A percentile compares a stretch with the other conserved stretches of the same genome.
phyloP scores from a whole-genome alignment of 2,329 filamentous ascomycete species.

The Cercospora citrullina region DNA sequence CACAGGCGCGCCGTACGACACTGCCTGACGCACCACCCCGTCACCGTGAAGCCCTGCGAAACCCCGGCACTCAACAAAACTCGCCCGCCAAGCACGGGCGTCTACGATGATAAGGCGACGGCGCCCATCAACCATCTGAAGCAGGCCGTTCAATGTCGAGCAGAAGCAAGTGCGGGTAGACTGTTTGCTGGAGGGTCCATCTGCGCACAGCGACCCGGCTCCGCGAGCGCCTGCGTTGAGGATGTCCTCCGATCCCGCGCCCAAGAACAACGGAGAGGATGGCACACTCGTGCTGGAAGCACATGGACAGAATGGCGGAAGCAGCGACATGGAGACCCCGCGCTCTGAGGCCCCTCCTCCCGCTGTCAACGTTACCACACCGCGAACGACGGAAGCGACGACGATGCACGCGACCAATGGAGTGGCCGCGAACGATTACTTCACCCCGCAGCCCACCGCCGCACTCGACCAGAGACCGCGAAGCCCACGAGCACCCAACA shows the following conservation, averaged over 20 bases:
- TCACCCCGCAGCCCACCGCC: conserved; percentile 14
- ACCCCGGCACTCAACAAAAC: conserved; percentile 20
- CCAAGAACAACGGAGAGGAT: conserved; percentile 19
- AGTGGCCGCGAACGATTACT: conserved; percentile 14
- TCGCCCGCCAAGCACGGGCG: conserved; percentile 12
- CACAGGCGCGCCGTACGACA: background rate
- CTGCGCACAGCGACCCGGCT: conserved; percentile 11
- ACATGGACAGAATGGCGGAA: conserved; percentile 17
- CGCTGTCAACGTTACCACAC: conserved; percentile 29
- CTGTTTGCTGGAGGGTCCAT: conserved; percentile 17
- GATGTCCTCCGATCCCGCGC: conserved; percentile 29
- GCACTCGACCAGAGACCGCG: background rate
- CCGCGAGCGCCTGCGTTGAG: conserved; percentile 15
- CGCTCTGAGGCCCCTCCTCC: conserved; percentile 44
- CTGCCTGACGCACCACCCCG: background rate
- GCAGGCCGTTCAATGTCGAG: conserved; percentile 33
- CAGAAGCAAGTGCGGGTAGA: conserved; percentile 36
- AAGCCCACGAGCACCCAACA: background rate
- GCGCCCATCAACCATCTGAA: conserved; percentile 15
- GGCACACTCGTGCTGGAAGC: background rate
- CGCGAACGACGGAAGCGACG: conserved; percentile 21
- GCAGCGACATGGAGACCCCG: conserved; percentile 41
- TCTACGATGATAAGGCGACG: conserved; percentile 28
- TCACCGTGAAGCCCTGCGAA: background rate
- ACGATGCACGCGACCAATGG: background rate